A percentile compares a stretch with the other conserved stretches of the same genome.
Conservation (phyloP, 2,329 filamentous ascomycete genomes). For the Colletotrichum liaoningense region DNA sequence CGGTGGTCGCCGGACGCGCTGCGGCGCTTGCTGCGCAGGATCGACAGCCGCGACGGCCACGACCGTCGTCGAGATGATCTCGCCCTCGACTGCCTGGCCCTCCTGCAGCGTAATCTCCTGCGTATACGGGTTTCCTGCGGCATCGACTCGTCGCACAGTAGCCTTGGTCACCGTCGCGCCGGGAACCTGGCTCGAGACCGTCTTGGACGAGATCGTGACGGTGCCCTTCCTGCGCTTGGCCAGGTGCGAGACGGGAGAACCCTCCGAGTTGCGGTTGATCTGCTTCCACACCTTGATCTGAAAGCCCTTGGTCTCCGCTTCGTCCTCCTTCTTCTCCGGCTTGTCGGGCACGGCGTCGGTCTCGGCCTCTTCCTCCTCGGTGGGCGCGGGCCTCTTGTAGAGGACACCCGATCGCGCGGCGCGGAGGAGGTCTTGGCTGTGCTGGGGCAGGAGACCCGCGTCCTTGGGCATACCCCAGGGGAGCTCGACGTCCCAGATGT, state of each 20-base stretch:
- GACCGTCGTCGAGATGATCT: conserved; percentile 75
- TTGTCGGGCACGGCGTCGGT: conserved; percentile 61
- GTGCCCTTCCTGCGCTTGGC: conserved; percentile 72
- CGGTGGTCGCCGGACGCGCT: conserved; percentile 72
- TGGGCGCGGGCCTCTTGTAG: conserved; percentile 76
- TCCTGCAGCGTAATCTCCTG: conserved; percentile 86
- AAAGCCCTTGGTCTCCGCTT: conserved; percentile 64
- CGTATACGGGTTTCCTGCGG: conserved; percentile 83
- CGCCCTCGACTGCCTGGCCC: conserved; percentile 83
- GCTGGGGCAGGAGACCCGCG: conserved; percentile 78
- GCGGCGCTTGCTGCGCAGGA: conserved; percentile 55
- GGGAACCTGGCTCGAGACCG: conserved; percentile 55
- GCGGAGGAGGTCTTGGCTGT: conserved; percentile 85
- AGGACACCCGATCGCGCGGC: conserved; percentile 82
- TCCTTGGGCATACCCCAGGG: conserved; percentile 88
- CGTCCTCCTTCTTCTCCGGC: conserved; percentile 72
- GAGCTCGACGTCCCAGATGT: conserved; percentile 80
- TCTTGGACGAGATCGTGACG: conserved; percentile 66
- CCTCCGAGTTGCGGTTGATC: conserved; percentile 68
- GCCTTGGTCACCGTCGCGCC: conserved; percentile 77
- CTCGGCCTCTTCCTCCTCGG: conserved; percentile 70
- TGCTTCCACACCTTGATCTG: conserved; percentile 72
- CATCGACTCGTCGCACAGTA: conserved; percentile 82
- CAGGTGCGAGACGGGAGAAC: conserved; percentile 62
- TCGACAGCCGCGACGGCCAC: conserved; percentile 66